Conservation (phyloP, 148 eudicot species). For the Chenopodium quinoa region DNA sequence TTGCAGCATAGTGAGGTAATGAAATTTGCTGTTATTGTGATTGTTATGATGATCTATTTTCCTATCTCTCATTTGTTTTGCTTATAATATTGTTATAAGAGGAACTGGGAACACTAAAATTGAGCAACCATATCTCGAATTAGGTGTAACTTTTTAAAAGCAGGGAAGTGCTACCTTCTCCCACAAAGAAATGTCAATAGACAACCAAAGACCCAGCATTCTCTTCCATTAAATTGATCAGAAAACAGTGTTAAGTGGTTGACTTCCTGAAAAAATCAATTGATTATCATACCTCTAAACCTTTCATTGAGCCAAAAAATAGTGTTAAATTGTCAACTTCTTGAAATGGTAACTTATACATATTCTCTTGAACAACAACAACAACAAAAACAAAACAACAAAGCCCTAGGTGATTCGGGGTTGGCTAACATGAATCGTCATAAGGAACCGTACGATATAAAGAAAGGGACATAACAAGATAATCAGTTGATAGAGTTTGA, state of each 20-base stretch:
- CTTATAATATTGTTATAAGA: not conserved
- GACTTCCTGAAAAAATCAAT: not conserved
- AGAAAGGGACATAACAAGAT: no score
- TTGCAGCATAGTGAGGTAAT: not conserved
- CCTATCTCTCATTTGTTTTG: not conserved
- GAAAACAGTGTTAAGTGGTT: not conserved
- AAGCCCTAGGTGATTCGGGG: no score
- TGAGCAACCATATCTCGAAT: not conserved
- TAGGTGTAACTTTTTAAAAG: not conserved
- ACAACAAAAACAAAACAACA: no score
- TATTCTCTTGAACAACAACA: not conserved
- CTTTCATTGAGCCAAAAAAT: not conserved
- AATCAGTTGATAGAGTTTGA: no score
- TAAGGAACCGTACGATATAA: no score
- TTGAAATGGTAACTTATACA: not conserved
- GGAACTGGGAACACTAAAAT: not conserved
- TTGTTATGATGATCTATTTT: no score
- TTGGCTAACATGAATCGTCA: no score
- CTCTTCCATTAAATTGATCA: not conserved
- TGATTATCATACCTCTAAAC: not conserved
- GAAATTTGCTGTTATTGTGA: not conserved
- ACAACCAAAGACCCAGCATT: not conserved
- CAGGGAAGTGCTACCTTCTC: not conserved
- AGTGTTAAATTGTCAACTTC: no score
- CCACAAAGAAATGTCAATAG: not conserved